These are phyloP conservation scores for Termitomyces sp. DNA, from an alignment of 768 basidiomycete genomes.

Conservation along the genomic window DNA sequence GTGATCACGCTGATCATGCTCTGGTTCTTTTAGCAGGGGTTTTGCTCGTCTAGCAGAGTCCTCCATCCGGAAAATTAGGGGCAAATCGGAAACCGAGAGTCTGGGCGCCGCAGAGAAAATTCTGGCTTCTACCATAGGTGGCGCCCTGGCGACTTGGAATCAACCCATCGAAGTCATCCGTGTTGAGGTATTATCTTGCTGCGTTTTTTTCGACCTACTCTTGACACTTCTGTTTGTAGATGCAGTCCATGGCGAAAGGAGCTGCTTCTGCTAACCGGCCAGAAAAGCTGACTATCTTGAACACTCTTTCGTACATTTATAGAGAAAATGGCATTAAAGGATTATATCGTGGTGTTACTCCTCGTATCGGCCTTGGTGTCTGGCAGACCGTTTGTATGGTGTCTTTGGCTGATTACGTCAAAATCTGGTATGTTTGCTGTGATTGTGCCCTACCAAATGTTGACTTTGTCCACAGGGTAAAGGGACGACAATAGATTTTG, in stretches of 20 bases:
- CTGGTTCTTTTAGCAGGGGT: constrained; percentile 66
- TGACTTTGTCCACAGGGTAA: constrained; percentile 42
- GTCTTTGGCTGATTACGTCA: constrained; percentile 95
- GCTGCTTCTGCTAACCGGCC: constrained; percentile 77
- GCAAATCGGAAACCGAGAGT: constrained; percentile 74
- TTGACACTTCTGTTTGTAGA: constrained; percentile 43
- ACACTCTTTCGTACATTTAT: constrained; percentile 93
- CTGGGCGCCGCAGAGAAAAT: constrained; percentile 85
- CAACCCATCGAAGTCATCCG: constrained; percentile 98
- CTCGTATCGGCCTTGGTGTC: constrained; percentile 92
- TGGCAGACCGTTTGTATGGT: constrained; percentile 99
- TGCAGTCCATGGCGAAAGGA: constrained; percentile 97
- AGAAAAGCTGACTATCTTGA: constrained; percentile 87
- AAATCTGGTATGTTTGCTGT: constrained; percentile 56
- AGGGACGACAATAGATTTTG: constrained; percentile 32
- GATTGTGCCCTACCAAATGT: neutral
- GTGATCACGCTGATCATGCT: neutral
- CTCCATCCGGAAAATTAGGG: constrained; percentile 70
- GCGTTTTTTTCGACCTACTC: neutral
- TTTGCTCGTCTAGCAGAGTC: constrained; percentile 91
- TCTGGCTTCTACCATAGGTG: constrained; percentile 81
- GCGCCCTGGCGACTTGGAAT: constrained; percentile 98
- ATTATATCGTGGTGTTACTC: constrained; percentile 95
- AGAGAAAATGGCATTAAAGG: constrained; percentile 95
- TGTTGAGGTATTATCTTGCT: constrained; percentile 64